These are phyloP conservation scores for Magnolia officinalis DNA, from an alignment of 164 flowering plant genomes.

Conservation along the genomic window DNA sequence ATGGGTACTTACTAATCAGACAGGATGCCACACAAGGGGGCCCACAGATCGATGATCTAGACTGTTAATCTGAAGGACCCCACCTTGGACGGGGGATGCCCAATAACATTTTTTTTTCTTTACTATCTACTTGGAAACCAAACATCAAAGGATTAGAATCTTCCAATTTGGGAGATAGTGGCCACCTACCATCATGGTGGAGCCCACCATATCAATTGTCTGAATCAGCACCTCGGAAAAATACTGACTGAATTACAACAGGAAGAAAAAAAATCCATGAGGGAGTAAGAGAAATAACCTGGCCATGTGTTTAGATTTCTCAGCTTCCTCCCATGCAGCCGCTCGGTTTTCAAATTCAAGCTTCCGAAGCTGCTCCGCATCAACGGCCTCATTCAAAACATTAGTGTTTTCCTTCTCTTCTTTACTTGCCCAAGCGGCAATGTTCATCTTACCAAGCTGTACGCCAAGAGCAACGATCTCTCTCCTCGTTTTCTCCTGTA, in stretches of 20 bases:
- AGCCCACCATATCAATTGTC: no score
- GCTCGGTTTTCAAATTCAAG: slow-evolving; percentile 64
- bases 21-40: no score
- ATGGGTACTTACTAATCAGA: no score
- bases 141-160: no score
- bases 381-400: slow-evolving; percentile 23
- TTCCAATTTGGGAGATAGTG: no score
- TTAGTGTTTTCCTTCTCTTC: slow-evolving; percentile 48
- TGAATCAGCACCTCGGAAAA: background rate
- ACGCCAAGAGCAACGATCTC: slow-evolving; percentile 88
- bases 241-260: background rate
- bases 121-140: no score
- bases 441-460: slow-evolving; percentile 89
- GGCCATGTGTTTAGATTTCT: slow-evolving; percentile 73
- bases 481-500: slow-evolving; percentile 68
- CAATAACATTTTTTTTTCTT: no score
- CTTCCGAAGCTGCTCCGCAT: slow-evolving; percentile 37
- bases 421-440: slow-evolving; percentile 95
- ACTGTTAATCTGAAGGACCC: no score
- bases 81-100: no score
- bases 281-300: slow-evolving; percentile 39
- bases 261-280: background rate
- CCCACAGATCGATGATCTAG: no score
- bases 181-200: no score
- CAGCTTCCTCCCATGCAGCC: slow-evolving; percentile 89